Evolutionary conservation across 1,139 yeast genomes (phyloP).

Genomic region (Meyerozyma guilliermondii): DNA sequence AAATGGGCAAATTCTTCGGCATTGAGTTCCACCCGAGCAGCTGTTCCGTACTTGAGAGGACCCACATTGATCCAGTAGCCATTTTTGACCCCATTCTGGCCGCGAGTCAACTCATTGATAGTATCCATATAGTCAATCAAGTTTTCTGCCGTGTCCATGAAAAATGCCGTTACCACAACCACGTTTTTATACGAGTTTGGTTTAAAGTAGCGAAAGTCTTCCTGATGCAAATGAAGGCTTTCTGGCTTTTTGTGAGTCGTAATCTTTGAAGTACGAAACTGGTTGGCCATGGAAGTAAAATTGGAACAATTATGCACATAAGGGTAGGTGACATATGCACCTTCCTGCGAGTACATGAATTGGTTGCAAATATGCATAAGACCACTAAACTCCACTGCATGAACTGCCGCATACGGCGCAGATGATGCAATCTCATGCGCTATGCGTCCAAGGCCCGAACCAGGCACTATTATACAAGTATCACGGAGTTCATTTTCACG

Average conservation of each 20-base stretch:
- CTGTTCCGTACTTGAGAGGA: conserved; percentile 84
- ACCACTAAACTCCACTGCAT: conserved; percentile 68
- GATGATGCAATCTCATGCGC: conserved; percentile 54
- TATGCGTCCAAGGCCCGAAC: conserved; percentile 72
- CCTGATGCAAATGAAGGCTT: conserved; percentile 47
- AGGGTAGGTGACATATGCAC: conserved; percentile 43
- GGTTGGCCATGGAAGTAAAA: conserved; percentile 46
- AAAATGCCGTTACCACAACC: conserved; percentile 66
- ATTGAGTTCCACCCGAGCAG: conserved; percentile 72
- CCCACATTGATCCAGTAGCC: conserved; percentile 82
- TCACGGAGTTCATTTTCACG: conserved; percentile 19
- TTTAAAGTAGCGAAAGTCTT: conserved; percentile 60
- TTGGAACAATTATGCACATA: conserved; percentile 73
- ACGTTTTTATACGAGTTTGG: conserved; percentile 37
- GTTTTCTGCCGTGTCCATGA: conserved; percentile 86
- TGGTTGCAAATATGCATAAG: conserved; percentile 64
- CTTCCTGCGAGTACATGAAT: conserved; percentile 37
- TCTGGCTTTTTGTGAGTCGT: conserved; percentile 31
- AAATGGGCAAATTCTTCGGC: conserved; percentile 56
- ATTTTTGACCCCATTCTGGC: conserved; percentile 23
- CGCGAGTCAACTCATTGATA: conserved; percentile 42
- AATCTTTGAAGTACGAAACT: conserved; percentile 44
- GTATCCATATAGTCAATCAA: conserved; percentile 65
- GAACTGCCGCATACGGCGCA: conserved; percentile 38
- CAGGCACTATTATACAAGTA: conserved; percentile 64